A percentile compares a stretch with the other conserved stretches of the same genome.
Conservation (phyloP, 78 protist genomes). For the Emiliania huxleyi region DNA sequence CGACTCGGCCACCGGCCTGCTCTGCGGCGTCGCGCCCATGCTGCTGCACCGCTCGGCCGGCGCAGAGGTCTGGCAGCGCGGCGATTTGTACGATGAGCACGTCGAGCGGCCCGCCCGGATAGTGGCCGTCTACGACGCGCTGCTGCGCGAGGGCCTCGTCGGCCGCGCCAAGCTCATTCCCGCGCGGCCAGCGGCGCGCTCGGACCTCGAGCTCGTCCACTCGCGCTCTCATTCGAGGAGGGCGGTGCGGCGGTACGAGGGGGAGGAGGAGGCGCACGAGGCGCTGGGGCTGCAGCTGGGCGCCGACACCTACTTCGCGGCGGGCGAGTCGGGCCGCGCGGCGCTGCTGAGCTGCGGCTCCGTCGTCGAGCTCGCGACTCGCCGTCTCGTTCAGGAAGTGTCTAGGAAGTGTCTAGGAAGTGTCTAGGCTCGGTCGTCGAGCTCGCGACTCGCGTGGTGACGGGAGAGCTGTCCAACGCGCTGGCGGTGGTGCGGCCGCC, state of each 20-base stretch:
- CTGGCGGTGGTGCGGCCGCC: slow-evolving; percentile 10
- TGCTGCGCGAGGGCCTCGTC: not conserved
- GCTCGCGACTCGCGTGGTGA: not conserved
- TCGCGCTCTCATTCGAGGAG: not conserved
- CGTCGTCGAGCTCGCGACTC: not conserved
- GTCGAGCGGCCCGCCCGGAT: not conserved
- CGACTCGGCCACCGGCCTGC: not conserved
- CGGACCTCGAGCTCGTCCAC: not conserved
- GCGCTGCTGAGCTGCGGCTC: not conserved
- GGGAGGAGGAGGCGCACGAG: no score
- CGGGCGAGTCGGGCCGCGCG: not conserved
- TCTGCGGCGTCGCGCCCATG: not conserved
- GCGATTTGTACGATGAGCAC: not conserved
- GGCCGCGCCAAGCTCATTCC: not conserved
- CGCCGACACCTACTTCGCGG: not conserved
- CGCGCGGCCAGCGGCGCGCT: not conserved
- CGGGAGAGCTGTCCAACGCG: not conserved
- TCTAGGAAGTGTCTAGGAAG: no score
- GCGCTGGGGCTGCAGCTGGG: not conserved
- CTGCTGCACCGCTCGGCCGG: not conserved
- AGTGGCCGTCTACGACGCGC: not conserved
- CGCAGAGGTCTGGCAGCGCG: not conserved
- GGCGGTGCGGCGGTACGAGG: not conserved
- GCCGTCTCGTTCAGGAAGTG: no score
- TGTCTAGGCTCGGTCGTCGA: slow-evolving; percentile 18